Evolutionary conservation across 2,329 filamentous ascomycete species (phyloP).

Genomic region (Exophiala calicioides): DNA sequence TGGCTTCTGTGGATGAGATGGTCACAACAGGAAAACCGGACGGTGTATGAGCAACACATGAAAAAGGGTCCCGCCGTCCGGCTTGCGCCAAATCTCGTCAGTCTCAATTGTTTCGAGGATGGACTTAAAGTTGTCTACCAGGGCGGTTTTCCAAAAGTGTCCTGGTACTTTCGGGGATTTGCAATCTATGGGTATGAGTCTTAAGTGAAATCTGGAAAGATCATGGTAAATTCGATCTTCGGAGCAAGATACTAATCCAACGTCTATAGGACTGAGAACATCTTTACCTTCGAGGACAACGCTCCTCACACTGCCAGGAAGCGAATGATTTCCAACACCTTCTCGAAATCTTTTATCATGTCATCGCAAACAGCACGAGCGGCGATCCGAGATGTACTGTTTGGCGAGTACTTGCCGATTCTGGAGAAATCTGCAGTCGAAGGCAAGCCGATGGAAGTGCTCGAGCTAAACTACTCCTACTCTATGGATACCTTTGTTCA

Average conservation of each 20-base stretch:
- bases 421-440: constrained; percentile 34
- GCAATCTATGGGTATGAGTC: constrained; percentile 68
- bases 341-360: constrained; percentile 74
- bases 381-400: constrained; percentile 48
- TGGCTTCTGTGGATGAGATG: constrained; percentile 69
- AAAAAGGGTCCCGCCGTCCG: constrained; percentile 63
- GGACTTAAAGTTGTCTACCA: constrained; percentile 67
- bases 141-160: constrained; percentile 70
- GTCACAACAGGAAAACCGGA: constrained; percentile 61
- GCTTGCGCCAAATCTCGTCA: constrained; percentile 66
- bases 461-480: constrained; percentile 65
- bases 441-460: constrained; percentile 48
- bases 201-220: too few species aligned
- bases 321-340: constrained; percentile 75
- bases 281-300: too few species aligned
- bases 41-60: constrained; percentile 60
- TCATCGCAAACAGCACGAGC: constrained; percentile 43
- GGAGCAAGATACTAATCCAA: too few species aligned
- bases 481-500: constrained; percentile 75
- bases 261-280: too few species aligned
- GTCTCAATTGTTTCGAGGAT: constrained; percentile 65
- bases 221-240: too few species aligned
- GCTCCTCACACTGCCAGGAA: constrained; percentile 71
- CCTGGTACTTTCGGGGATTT: constrained; percentile 71
- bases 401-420: constrained; percentile 59